Evolutionary conservation across 2,329 filamentous ascomycete species (phyloP).

Genomic region (Talaromyces sp.): DNA sequence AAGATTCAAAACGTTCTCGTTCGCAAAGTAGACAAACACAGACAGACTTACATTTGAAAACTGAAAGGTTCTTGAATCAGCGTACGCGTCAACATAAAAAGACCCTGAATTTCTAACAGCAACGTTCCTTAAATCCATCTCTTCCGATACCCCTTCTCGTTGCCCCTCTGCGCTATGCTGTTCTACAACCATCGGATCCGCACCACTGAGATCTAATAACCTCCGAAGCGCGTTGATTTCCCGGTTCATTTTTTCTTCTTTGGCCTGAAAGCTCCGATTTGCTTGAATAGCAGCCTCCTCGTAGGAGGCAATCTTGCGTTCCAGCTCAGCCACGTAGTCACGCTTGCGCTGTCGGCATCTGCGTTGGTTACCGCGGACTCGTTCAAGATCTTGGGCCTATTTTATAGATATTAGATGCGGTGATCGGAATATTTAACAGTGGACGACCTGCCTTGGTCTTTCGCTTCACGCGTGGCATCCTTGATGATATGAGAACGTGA

Average conservation of each 20-base stretch:
- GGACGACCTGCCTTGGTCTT: neutral
- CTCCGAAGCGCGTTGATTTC: neutral
- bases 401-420: neutral
- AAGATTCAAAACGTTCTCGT: neutral
- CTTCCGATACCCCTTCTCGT: neutral
- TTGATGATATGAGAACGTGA: neutral
- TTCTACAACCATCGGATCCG: neutral
- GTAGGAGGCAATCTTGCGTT: slow-evolving; percentile 16
- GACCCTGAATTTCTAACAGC: neutral
- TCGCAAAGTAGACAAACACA: neutral
- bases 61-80: neutral
- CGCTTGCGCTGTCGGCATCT: slow-evolving; percentile 45
- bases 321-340: slow-evolving; percentile 36
- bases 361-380: slow-evolving; percentile 50
- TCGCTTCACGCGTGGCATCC: neutral
- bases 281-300: slow-evolving; percentile 1
- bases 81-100: neutral
- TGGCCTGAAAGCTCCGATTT: neutral
- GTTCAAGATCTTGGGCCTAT: slow-evolving; percentile 31
- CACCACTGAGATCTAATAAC: neutral
- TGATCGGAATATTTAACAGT: neutral
- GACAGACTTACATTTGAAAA: neutral
- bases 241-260: neutral
- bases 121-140: neutral
- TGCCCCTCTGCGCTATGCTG: neutral